Base-by-base conservation (phyloP, 192 early-diverging fungal species). In the Rhizoclosmatium globosum region DNA sequence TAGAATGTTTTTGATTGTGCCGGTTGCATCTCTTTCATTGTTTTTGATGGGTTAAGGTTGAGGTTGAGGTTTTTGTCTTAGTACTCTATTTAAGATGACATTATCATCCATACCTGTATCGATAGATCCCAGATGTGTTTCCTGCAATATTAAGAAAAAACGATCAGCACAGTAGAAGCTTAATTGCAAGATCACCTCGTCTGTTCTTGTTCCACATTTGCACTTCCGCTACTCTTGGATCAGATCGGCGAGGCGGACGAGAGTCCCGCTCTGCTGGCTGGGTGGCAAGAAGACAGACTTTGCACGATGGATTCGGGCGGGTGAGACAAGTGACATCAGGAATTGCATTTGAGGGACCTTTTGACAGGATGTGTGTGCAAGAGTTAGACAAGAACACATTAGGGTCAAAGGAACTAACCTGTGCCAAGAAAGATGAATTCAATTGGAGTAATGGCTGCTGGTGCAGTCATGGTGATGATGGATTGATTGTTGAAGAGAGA, bases 111-210 rank as follows among this genome's bases (percentile, higher is more conserved):
- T 56, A 73, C 11, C 13, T 85, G 64, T 92, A 88, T 69, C 93
- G 88, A n/a, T 95, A 81, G 39, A 96, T 81, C 42, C 90, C 85
- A 58, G 91, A 89, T 1, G 93, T 95, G 81, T 97, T 98, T 68
- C 31, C 31, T 31, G 31, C 31, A 31, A 31, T 31, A 31, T 31
- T 31, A 31, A 31, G 31, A 31, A 31, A n/a, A n/a, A 31, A 31
- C 31, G 31, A 31, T 31, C 31, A 31, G 31, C 31, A 31, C 31
- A 31, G 31, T 31, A 31, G 31, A 31, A 31, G 31, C 31, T 31
- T 0, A 31, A 31, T 31, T 31, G 31, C 31, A 31, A 31, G 31
- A 31, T 31, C 31, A 31, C 89, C 87, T 41, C 95, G 88, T 47
- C 86, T 74, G 86, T 98, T 98, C 79, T 94, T 94, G 42, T 77